Evolutionary conservation across 192 early-diverging fungal genomes (phyloP).

Genomic region (Pilobolus umbonatus): DNA sequence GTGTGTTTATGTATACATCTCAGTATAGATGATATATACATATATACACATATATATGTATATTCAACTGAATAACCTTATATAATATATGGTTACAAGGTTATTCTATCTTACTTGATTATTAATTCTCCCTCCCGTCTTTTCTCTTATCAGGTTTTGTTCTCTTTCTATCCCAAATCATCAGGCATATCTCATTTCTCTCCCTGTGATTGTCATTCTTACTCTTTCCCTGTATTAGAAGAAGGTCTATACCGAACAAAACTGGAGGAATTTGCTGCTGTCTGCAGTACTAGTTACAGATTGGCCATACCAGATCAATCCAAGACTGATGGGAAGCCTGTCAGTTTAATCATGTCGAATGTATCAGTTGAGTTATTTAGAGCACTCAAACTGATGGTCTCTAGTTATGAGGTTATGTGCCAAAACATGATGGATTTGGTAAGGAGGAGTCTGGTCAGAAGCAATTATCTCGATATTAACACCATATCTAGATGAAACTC

Average conservation of each 20-base stretch:
- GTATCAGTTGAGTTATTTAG: slow-evolving; percentile 4
- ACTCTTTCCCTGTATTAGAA: not conserved
- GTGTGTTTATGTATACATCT: too few species aligned
- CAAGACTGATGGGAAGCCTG: slow-evolving; percentile 6
- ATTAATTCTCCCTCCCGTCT: not conserved
- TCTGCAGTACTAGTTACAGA: slow-evolving; percentile 9
- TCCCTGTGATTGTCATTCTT: slow-evolving; percentile 1
- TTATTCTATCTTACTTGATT: not conserved
- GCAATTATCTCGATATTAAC: not conserved
- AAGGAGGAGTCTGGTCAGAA: too few species aligned
- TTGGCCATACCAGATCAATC: slow-evolving; percentile 4
- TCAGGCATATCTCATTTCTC: not conserved
- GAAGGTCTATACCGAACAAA: not conserved
- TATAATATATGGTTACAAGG: not conserved
- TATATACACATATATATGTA: not conserved
- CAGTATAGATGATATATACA: too few species aligned
- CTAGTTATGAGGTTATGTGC: slow-evolving; percentile 6
- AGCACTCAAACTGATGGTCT: slow-evolving; percentile 8
- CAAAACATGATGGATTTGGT: slow-evolving; percentile 17
- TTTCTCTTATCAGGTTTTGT: not conserved
- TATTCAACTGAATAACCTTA: not conserved
- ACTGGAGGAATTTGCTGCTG: slow-evolving; percentile 4
- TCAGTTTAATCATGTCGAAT: slow-evolving; percentile 8
- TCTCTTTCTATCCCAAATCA: slow-evolving; percentile 11
- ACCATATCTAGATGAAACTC: slow-evolving; percentile 15